These are phyloP conservation scores for Fusarium sp. DNA, from an alignment of 2,329 filamentous ascomycete species.

Conservation along the genomic window DNA sequence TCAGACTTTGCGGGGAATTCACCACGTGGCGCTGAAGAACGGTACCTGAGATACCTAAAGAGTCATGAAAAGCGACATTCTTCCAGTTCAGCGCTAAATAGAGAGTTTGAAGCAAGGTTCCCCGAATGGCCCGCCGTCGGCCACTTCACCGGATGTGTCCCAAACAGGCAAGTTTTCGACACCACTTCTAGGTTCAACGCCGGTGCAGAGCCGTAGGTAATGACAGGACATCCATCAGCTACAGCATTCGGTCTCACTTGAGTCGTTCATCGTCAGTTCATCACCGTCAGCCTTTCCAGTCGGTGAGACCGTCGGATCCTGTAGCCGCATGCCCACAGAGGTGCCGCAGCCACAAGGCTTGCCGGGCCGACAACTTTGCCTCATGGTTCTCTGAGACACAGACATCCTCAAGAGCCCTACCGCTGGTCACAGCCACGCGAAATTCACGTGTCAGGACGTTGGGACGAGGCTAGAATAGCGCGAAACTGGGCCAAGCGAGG, in stretches of 20 bases:
- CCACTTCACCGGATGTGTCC: constrained; percentile 7
- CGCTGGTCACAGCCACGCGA: constrained; percentile 22
- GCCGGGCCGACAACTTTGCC: constrained; percentile 21
- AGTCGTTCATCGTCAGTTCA: constrained; percentile 19
- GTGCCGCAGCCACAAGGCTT: constrained; percentile 10
- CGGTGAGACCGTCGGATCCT: constrained; percentile 26
- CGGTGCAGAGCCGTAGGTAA: background rate
- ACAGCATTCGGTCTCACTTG: constrained; percentile 21
- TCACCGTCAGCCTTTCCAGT: constrained; percentile 10
- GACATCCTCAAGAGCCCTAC: background rate
- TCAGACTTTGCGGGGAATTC: constrained; percentile 30
- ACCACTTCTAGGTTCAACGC: constrained; percentile 15
- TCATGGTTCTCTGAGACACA: constrained; percentile 29
- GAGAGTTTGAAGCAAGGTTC: constrained; percentile 13
- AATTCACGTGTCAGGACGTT: constrained; percentile 35
- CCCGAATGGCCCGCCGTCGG: constrained; percentile 4
- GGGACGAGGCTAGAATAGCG: background rate
- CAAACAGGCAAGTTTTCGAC: constrained; percentile 17
- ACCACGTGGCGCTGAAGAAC: constrained; percentile 31
- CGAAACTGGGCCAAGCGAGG: constrained; percentile 4
- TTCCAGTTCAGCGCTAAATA: constrained; percentile 25
- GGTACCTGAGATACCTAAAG: constrained; percentile 37
- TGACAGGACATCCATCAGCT: background rate
- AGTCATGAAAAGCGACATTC: constrained; percentile 38
- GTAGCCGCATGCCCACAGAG: constrained; percentile 29